Evolutionary conservation across 176 grass and related monocot species (phyloP).

Genomic region (Rhynchospora pubera): DNA sequence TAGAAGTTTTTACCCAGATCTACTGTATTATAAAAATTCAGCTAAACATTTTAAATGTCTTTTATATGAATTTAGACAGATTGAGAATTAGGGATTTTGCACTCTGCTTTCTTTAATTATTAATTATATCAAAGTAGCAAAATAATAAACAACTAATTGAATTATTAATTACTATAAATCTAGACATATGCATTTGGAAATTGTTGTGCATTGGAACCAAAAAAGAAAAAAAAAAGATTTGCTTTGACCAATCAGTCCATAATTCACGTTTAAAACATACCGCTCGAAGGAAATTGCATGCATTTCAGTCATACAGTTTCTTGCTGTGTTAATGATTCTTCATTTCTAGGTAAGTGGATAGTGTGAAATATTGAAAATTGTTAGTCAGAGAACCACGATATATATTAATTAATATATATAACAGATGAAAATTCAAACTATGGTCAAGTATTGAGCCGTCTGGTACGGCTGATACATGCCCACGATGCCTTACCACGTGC

Average conservation of each 20-base stretch:
- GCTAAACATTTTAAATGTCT: neutral
- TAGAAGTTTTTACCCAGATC: neutral
- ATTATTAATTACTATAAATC: neutral
- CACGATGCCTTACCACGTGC: constrained; percentile 1
- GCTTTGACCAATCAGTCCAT: neutral
- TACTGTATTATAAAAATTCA: neutral
- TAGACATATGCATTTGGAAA: neutral
- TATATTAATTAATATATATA: neutral
- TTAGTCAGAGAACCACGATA: neutral
- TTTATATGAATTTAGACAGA: neutral
- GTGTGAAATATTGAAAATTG: constrained; percentile 15
- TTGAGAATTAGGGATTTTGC: neutral
- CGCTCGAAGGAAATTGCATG: neutral
- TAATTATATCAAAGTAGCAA: neutral
- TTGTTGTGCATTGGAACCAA: neutral
- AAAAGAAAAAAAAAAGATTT: neutral
- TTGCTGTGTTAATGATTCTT: neutral
- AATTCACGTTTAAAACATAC: neutral
- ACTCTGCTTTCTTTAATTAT: neutral
- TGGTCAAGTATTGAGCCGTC: neutral
- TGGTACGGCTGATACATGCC: neutral
- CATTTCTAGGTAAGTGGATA: neutral
- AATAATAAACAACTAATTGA: neutral
- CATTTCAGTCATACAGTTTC: neutral
- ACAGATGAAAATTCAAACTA: neutral